Percentiles rank a stretch among this genome's conserved stretches.
phyloP scores from a whole-genome alignment of 805 yeast species.

The Spathaspora hagerdaliae region DNA sequence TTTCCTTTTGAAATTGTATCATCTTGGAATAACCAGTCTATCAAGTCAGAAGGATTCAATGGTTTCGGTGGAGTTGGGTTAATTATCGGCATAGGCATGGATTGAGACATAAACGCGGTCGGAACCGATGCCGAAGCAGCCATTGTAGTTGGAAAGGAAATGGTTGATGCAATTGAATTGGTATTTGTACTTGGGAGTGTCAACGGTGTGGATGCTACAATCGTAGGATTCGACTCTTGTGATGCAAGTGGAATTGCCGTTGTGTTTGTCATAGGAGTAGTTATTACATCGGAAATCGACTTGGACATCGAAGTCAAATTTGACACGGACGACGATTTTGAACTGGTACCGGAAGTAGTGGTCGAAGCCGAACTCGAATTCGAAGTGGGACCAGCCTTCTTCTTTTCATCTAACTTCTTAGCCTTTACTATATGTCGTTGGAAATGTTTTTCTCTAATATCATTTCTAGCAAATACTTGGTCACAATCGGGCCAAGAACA shows the following conservation, averaged over 20 bases:
- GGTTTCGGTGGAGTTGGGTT: not conserved
- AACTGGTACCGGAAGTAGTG: not conserved
- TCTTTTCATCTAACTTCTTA: not conserved
- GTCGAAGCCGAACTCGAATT: not conserved
- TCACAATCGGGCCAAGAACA: slow-evolving; percentile 18
- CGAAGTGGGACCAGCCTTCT: not conserved
- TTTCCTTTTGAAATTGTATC: slow-evolving; percentile 8
- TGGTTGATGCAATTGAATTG: not conserved
- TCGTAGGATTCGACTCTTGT: not conserved
- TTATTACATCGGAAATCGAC: not conserved
- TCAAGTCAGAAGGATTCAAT: slow-evolving; percentile 25
- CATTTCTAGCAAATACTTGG: slow-evolving; percentile 15
- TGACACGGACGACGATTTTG: not conserved
- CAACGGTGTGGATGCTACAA: not conserved
- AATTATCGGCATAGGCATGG: not conserved
- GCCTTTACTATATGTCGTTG: slow-evolving; percentile 11
- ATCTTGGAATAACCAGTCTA: slow-evolving; percentile 27
- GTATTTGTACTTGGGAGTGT: not conserved
- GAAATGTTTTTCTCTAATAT: slow-evolving; percentile 19
- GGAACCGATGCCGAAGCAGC: not conserved
- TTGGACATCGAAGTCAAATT: not conserved
- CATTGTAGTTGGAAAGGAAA: not conserved
- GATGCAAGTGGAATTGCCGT: not conserved
- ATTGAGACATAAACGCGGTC: not conserved
- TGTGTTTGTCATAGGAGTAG: not conserved